Percentiles rank a stretch among this genome's conserved stretches.
phyloP scores from a whole-genome alignment of 495 filamentous ascomycete genomes.

The Podospora didyma region DNA sequence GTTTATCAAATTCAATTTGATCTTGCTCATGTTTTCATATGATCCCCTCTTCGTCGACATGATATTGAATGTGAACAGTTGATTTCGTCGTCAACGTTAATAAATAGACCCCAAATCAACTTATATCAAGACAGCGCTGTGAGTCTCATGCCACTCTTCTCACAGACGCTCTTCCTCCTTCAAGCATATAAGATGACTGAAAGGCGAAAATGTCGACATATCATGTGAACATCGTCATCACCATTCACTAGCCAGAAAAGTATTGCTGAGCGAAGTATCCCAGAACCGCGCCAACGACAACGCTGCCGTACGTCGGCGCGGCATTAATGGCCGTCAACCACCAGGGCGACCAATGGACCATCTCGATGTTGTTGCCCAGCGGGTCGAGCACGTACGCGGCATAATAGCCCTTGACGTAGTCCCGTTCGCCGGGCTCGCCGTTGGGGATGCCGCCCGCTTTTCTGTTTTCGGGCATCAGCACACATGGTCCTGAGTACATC shows the following conservation, averaged over 20 bases:
- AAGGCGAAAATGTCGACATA: too few species aligned
- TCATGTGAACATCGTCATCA: not conserved
- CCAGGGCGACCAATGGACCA: constrained; percentile 6
- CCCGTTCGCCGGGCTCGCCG: constrained; percentile 41
- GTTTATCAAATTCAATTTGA: too few species aligned
- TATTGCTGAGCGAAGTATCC: not conserved
- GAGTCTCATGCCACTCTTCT: too few species aligned
- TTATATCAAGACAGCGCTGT: too few species aligned
- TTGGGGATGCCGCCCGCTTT: constrained; percentile 45
- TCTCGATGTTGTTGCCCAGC: constrained; percentile 20
- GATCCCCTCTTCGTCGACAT: too few species aligned
- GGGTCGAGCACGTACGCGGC: constrained; percentile 35
- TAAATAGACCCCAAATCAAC: too few species aligned
- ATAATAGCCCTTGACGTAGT: constrained; percentile 44
- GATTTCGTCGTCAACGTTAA: too few species aligned
- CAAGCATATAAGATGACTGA: too few species aligned
- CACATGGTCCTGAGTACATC: too few species aligned
- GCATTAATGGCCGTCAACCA: constrained; percentile 10
- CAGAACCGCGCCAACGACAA: not conserved
- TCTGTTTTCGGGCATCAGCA: constrained; percentile 13
- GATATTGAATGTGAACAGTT: too few species aligned
- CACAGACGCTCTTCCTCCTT: too few species aligned
- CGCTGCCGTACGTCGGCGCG: not conserved
- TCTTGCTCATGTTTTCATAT: too few species aligned
- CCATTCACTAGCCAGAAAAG: not conserved